Evolutionary conservation across 192 early-diverging fungal genomes (phyloP).

Genomic region (Entomortierella chlamydospora): DNA sequence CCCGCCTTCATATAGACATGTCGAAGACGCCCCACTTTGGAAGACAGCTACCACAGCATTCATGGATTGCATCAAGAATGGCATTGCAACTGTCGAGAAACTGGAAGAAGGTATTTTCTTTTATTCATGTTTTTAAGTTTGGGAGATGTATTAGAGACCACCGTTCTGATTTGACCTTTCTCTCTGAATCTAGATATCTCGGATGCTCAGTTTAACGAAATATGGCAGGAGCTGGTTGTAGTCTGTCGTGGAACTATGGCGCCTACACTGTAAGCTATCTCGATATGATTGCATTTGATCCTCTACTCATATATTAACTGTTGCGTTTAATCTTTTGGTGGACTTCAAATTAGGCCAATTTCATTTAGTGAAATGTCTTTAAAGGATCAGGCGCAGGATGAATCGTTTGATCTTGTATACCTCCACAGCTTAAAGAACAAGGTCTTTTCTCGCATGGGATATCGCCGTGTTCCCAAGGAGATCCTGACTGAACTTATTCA

Average conservation of each 20-base stretch:
- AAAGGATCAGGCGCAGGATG: conserved; percentile 75
- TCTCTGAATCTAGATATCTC: conserved; percentile 27
- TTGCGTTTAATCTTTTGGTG: background rate
- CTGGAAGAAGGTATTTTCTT: conserved; percentile 38
- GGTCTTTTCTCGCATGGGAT: conserved; percentile 75
- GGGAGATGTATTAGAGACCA: too few species aligned
- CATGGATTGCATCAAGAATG: conserved; percentile 67
- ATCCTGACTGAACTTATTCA: conserved; percentile 65
- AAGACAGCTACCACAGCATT: conserved; percentile 72
- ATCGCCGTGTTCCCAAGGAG: conserved; percentile 68
- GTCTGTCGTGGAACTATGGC: conserved; percentile 48
- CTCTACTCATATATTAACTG: background rate
- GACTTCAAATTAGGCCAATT: conserved; percentile 18
- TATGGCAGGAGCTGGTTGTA: conserved; percentile 46
- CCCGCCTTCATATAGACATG: conserved; percentile 75
- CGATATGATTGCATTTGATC: background rate
- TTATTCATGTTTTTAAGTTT: background rate
- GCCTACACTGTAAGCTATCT: conserved; percentile 33
- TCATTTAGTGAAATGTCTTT: conserved; percentile 54
- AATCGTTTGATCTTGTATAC: conserved; percentile 79
- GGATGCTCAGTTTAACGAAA: conserved; percentile 37
- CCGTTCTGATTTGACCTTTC: too few species aligned
- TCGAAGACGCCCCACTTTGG: conserved; percentile 79
- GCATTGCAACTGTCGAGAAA: conserved; percentile 54
- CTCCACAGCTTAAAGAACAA: conserved; percentile 73